Base-by-base conservation (phyloP, 1,284 basidiomycete genomes). In the Porphyrellus sp. region DNA sequence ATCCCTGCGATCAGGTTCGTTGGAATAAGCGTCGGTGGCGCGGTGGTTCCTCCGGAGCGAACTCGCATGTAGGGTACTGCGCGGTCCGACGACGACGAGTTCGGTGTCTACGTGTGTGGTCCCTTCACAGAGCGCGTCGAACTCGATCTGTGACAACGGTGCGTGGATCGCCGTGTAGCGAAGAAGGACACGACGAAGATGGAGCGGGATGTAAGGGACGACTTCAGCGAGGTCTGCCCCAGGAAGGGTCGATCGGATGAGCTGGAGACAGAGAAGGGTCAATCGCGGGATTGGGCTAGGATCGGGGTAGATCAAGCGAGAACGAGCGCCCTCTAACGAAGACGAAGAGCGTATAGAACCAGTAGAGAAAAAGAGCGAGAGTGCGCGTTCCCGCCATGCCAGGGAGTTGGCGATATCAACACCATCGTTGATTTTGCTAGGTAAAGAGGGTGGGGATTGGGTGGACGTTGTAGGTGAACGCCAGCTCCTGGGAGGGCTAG, bases 31-130 rank as follows among this genome's bases (percentile, higher is more conserved):
- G 2, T 39, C 16, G 24, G n/a, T 3, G 20, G 30, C 12, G 13
- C 7, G 41, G 15, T 23, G 20, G 27, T 23, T 20, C 40, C 52
- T 55, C 50, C 65, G 62, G 56, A 83, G 76, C 49, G 73, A 67
- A 38, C 77, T 72, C 23, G 74, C 71, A 18, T 68, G 73, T 3
- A 83, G 60, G 4, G 65, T 61, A 7, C 75, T 75, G 31, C 70
- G 64, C 0, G 82, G 82, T 8, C 83, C 83, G 18, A 86, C 74
- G 25, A 89, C 63, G 44, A 88, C 63, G 15, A 86, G 69, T 53
- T 89, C 86, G 0, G 82, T 80, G 42, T 80, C 77, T 5, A 75
- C 73, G 61, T 85, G 80, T 1, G 78, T 74, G 8, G 77, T 69
- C 3, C 71, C 69, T 27, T 74, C 72, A 52, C 77, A 74, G 2